Conservation (phyloP, 2,329 filamentous ascomycete genomes). For the Penicillium corylophilum region DNA sequence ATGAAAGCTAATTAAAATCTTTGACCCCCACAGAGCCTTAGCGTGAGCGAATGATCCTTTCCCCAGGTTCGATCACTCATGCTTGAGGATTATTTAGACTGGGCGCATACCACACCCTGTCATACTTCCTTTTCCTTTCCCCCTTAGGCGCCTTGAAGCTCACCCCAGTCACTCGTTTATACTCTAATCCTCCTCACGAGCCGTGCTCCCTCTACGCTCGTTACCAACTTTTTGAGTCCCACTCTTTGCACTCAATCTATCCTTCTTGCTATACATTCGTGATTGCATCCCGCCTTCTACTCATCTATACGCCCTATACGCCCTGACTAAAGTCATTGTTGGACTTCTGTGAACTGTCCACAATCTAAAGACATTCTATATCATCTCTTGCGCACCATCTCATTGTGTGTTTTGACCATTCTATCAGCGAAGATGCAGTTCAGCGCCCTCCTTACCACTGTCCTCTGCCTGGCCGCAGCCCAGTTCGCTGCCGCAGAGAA, state of each 20-base stretch:
- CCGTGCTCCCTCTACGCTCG: constrained; percentile 31
- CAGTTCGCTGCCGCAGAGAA: constrained; percentile 31
- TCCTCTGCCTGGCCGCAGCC: constrained; percentile 36
- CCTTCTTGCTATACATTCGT: neutral
- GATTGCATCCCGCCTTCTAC: constrained; percentile 7
- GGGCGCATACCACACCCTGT: constrained; percentile 19
- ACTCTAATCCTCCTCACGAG: constrained; percentile 17
- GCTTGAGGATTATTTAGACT: constrained; percentile 17
- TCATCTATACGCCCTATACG: neutral
- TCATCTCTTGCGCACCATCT: neutral
- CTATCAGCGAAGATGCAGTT: constrained; percentile 37
- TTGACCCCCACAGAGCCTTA: constrained; percentile 4
- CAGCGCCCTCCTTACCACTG: constrained; percentile 30
- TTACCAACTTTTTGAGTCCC: constrained; percentile 25
- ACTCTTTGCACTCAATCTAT: constrained; percentile 24
- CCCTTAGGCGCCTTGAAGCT: constrained; percentile 16
- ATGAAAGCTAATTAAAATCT: constrained; percentile 7
- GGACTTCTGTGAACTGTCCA: constrained; percentile 4
- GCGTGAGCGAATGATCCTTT: constrained; percentile 1
- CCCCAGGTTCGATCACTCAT: constrained; percentile 9
- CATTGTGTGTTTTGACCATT: neutral
- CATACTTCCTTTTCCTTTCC: constrained; percentile 14
- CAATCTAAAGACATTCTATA: neutral
- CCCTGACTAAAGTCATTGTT: constrained; percentile 1
- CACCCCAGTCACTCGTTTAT: constrained; percentile 17